Conservation (phyloP, 1,284 basidiomycete genomes). For the Marasmius oreades region DNA sequence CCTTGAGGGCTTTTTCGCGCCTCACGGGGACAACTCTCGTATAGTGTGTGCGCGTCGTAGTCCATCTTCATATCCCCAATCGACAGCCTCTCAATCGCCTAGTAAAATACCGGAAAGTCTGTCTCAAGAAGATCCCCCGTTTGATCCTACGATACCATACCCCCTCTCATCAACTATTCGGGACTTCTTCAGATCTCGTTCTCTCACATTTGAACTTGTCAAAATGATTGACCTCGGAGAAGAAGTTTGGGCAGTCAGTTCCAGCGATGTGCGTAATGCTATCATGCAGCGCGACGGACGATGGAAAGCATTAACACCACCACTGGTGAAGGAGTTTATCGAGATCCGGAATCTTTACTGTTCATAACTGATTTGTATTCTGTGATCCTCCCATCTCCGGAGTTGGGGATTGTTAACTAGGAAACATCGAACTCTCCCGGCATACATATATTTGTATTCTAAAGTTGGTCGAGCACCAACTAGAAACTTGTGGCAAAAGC, state of each 20-base stretch:
- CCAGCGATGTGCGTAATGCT: slow-evolving; percentile 63
- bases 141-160: slow-evolving; percentile 12
- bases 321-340: neutral
- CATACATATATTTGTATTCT: too few relatives aligned
- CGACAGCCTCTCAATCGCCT: neutral
- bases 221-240: slow-evolving; percentile 58
- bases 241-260: slow-evolving; percentile 62
- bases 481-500: too few relatives aligned
- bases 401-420: too few relatives aligned
- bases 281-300: slow-evolving; percentile 32
- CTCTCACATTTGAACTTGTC: slow-evolving; percentile 49
- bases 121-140: neutral
- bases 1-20: slow-evolving; percentile 61
- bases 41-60: slow-evolving; percentile 70
- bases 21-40: slow-evolving; percentile 56
- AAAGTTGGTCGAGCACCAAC: too few relatives aligned
- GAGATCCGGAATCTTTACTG: neutral
- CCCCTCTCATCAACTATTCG: slow-evolving; percentile 17
- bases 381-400: too few relatives aligned
- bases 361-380: too few relatives aligned
- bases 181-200: slow-evolving; percentile 38
- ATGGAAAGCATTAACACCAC: neutral
- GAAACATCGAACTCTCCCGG: too few relatives aligned
- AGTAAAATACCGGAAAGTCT: neutral
- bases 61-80: slow-evolving; percentile 18